These are phyloP conservation scores for Cytidiella melzeri DNA, from an alignment of 768 basidiomycete genomes.

Conservation along the genomic window DNA sequence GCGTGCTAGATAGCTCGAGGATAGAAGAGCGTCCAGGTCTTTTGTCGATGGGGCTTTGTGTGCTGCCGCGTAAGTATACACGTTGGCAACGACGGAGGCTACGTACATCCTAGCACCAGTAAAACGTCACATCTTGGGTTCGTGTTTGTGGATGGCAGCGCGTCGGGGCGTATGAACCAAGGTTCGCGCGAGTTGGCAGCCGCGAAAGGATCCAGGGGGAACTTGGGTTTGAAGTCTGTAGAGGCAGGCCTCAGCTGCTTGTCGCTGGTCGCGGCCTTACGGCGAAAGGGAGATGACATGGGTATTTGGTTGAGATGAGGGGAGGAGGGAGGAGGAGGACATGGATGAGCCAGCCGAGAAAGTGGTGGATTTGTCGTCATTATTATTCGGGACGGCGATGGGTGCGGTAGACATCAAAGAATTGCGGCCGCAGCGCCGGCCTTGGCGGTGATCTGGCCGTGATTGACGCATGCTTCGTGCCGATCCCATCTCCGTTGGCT, in stretches of 20 bases:
- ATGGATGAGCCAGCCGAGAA: background rate
- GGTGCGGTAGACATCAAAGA: too few relatives aligned
- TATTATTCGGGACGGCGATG: too few relatives aligned
- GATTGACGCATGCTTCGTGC: too few relatives aligned
- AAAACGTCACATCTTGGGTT: conserved; percentile 27
- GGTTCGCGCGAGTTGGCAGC: conserved; percentile 22
- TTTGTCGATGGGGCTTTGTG: conserved; percentile 25
- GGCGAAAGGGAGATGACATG: background rate
- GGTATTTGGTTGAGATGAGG: background rate
- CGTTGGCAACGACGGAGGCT: too few relatives aligned
- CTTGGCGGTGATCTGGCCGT: too few relatives aligned
- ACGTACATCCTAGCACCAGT: conserved; percentile 32
- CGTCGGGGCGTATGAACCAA: conserved; percentile 23
- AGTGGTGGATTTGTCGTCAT: conserved; percentile 4
- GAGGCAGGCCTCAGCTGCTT: background rate
- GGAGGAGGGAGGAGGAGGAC: background rate
- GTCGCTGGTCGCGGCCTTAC: background rate
- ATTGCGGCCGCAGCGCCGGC: too few relatives aligned
- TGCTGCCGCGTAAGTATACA: too few relatives aligned
- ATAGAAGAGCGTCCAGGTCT: conserved; percentile 29
- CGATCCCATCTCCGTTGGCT: too few relatives aligned
- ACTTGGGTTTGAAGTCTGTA: conserved; percentile 27
- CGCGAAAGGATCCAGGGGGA: conserved; percentile 31
- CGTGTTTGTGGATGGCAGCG: conserved; percentile 16
- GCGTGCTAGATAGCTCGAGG: conserved; percentile 28